Conservation (phyloP, 305 asterid genomes). For the Fraxinus ornus region DNA sequence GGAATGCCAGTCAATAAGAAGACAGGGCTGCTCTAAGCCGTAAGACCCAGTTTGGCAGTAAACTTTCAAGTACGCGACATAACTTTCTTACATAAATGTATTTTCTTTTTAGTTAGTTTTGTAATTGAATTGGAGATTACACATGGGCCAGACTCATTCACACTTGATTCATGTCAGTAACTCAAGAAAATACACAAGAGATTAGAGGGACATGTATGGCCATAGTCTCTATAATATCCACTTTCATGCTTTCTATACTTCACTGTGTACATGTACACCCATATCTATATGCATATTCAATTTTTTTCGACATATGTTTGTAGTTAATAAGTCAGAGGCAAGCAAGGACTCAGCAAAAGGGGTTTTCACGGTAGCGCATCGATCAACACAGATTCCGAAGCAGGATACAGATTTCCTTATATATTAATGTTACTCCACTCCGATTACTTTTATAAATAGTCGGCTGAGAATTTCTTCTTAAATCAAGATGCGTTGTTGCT, state of each 20-base stretch:
- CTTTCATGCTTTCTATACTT: background rate
- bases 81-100: background rate
- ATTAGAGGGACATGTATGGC: background rate
- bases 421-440: background rate
- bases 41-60: background rate
- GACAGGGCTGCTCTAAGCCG: background rate
- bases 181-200: background rate
- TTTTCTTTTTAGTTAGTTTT: background rate
- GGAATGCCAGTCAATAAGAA: background rate
- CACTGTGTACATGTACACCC: background rate
- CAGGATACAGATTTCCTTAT: background rate
- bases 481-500: constrained; percentile 1
- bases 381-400: background rate
- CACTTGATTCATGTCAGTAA: background rate
- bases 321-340: background rate
- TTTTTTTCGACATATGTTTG: background rate
- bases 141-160: background rate
- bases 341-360: background rate
- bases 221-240: background rate
- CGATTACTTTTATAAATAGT: background rate
- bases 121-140: background rate
- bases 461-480: constrained; percentile 11
- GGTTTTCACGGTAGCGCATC: background rate
- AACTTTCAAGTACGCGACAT: background rate
- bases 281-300: background rate